Base-by-base conservation (phyloP, 768 basidiomycete genomes). In the Strobilomyces dryophilus region DNA sequence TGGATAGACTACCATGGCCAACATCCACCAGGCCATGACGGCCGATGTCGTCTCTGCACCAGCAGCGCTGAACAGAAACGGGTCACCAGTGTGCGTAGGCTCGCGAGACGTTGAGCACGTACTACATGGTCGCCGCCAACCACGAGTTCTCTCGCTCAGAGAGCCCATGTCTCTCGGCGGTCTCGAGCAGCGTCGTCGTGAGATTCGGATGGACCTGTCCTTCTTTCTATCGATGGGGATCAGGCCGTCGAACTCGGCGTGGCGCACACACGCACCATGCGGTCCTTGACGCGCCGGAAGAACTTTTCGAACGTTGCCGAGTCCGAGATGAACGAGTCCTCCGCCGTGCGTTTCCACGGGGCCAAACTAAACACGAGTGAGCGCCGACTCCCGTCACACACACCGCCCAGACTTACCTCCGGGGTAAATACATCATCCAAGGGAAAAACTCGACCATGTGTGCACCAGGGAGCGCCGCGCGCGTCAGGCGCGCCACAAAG, bases 371-470 rank as follows among this genome's bases (percentile, higher is more conserved):
- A 46, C 31, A 51, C 26, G 8, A 7, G 24, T 24, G 24, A 24
- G 24, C 4, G 24, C 24, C 2, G 2, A 4, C 24, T 24, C 24
- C 4, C 24, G 24, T 24, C 24, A 24, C 24, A 4, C 24, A 24
- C 4, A 24, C 24, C 2, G 4, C 24, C 24, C 24, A 24, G 18
- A 45, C 43, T 45, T 29, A 37, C 49, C 54, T 64, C 8, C 45
- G 26, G 0, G 73, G 73, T 8, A 75, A 49, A 37, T 63, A 52
- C 39, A 58, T 60, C 62, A 75, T 65, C 52, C 60, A 66, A 2
- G 71, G 66, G 47, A 74, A 70, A 45, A 69, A 63, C 51, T 74
- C 74, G 21, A 73, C 73, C 24, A 71, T 27, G 53, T 68, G 68
- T 27, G 65, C 61, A 3, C 75, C 75, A 35, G 74, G 74, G 34